A percentile compares a stretch with the other conserved stretches of the same genome.
Conservation (phyloP, 2,329 filamentous ascomycete genomes). For the Cercospora canescens region DNA sequence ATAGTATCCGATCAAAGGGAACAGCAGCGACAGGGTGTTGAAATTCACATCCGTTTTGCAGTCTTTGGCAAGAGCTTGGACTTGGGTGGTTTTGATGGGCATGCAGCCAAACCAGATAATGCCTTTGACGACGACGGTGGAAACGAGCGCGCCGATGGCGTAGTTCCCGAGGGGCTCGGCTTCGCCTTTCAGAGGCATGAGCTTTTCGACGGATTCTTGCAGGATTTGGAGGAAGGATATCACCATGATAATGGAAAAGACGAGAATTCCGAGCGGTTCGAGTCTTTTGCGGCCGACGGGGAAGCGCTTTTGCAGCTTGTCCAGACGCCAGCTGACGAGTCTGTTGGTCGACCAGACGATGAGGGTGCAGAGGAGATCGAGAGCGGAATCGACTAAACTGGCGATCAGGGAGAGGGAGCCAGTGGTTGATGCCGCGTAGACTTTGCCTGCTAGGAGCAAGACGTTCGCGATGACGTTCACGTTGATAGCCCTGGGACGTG, state of each 20-base stretch:
- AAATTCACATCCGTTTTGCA: slow-evolving; percentile 66
- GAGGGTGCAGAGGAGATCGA: slow-evolving; percentile 61
- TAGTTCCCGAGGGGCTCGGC: slow-evolving; percentile 53
- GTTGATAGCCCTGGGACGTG: slow-evolving; percentile 49
- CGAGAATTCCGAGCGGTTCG: slow-evolving; percentile 62
- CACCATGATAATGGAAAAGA: slow-evolving; percentile 65
- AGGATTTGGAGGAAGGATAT: slow-evolving; percentile 63
- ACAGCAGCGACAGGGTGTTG: slow-evolving; percentile 63
- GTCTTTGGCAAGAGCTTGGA: slow-evolving; percentile 63
- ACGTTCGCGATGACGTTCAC: slow-evolving; percentile 63
- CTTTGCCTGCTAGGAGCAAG: slow-evolving; percentile 57
- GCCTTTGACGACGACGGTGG: slow-evolving; percentile 60
- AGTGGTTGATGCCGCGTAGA: slow-evolving; percentile 56
- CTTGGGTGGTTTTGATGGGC: slow-evolving; percentile 62
- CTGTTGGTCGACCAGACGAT: slow-evolving; percentile 63
- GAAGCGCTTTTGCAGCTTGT: slow-evolving; percentile 54
- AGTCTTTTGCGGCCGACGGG: slow-evolving; percentile 59
- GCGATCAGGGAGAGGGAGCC: slow-evolving; percentile 62
- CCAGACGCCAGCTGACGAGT: slow-evolving; percentile 59
- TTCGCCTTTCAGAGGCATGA: slow-evolving; percentile 52
- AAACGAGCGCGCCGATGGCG: slow-evolving; percentile 59
- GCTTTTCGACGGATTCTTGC: slow-evolving; percentile 59
- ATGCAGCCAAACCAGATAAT: slow-evolving; percentile 61
- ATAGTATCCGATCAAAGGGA: slow-evolving; percentile 61
- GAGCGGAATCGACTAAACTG: slow-evolving; percentile 61